Percentiles rank a stretch among this genome's conserved stretches.
Evolutionary conservation across 2,329 filamentous ascomycete genomes (phyloP).

Genomic region (Fusarium torreyae): DNA sequence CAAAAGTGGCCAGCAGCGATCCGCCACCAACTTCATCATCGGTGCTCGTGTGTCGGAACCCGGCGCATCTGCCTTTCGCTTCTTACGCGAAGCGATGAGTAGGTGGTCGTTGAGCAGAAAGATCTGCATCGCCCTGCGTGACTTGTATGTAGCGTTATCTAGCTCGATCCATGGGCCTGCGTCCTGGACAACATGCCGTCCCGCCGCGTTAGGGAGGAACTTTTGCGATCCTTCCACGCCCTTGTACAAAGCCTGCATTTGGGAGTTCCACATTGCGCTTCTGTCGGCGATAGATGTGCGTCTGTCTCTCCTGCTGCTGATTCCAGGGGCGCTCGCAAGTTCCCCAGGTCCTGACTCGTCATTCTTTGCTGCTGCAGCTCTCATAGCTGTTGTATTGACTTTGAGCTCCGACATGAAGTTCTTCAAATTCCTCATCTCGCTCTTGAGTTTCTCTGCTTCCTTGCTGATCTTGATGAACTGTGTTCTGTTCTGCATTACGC

Average conservation of each 20-base stretch:
- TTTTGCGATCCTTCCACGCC: conserved; percentile 98
- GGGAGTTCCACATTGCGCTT: conserved; percentile 77
- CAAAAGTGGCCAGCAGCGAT: conserved; percentile 92
- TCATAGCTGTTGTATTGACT: conserved; percentile 77
- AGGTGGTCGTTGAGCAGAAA: conserved; percentile 96
- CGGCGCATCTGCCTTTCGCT: conserved; percentile 83
- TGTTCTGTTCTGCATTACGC: conserved; percentile 95
- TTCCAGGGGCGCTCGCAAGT: conserved; percentile 56
- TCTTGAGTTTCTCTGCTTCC: conserved; percentile 97
- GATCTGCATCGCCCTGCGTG: conserved; percentile 88
- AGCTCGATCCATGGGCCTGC: conserved; percentile 95
- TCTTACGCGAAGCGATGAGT: conserved; percentile 91
- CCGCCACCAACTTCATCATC: conserved; percentile 86
- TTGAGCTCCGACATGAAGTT: conserved; percentile 95
- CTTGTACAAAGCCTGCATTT: conserved; percentile 88
- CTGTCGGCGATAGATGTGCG: conserved; percentile 87
- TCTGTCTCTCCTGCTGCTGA: conserved; percentile 83
- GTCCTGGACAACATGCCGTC: conserved; percentile 95
- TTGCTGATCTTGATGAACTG: conserved; percentile 99
- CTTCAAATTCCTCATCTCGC: conserved; percentile 91
- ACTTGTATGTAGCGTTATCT: conserved; percentile 97
- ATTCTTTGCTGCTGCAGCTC: conserved; percentile 69
- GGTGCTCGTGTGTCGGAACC: conserved; percentile 66
- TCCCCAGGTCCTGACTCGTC: conserved; percentile 66
- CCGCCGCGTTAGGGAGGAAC: conserved; percentile 89